Evolutionary conservation across 2,329 filamentous ascomycete genomes (phyloP), one percentile per base, ranked within the genome.

Genomic region (Pezicula radicicola): DNA sequence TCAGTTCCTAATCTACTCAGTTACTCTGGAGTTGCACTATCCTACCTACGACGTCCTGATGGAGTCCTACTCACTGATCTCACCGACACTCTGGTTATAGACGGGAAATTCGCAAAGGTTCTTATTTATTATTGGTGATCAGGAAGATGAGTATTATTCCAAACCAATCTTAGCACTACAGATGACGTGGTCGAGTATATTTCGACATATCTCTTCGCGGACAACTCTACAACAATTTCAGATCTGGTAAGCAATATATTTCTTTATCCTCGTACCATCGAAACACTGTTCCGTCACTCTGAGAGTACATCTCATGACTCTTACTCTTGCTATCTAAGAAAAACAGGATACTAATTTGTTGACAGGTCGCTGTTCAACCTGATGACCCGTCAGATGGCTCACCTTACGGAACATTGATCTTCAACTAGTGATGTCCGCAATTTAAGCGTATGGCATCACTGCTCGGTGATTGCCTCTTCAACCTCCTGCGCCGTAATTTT

Each of bases 381-480:
- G 66, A 76, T n/a, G 51, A 58, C 33, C 41, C 57, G 1, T 42
- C 52, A 2, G 72, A 74, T 18, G 89, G 89, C 35, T 88, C 84
- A 2, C 89, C 89, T 1, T 92, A 89, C 74, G 76, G 83, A 46
- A 92, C 88, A 0, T 74, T 79, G 1, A 55, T 79, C 9, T 57
- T 86, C 15, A 89, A 93, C 70, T 83, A 87, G 62, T 75, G 83
- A 62, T 91, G 89, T 64, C 87, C 89, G 0, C 80, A 89, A 57
- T 92, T 84, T 75, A 93, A 92, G 69, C 85, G 87, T 15, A 72
- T 91, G 0, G 84, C 87, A 2, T 88, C 89, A 35, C 80, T 93
- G 21, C 72, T 92, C 0, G 89, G 89, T 12, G 89, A 94, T 63
- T 61, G 90, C 0, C 80, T 81, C 1, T 93, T 94, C 69, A 92